Evolutionary conservation across 495 filamentous ascomycete genomes (phyloP).

Genomic region (Pyronema domesticum): DNA sequence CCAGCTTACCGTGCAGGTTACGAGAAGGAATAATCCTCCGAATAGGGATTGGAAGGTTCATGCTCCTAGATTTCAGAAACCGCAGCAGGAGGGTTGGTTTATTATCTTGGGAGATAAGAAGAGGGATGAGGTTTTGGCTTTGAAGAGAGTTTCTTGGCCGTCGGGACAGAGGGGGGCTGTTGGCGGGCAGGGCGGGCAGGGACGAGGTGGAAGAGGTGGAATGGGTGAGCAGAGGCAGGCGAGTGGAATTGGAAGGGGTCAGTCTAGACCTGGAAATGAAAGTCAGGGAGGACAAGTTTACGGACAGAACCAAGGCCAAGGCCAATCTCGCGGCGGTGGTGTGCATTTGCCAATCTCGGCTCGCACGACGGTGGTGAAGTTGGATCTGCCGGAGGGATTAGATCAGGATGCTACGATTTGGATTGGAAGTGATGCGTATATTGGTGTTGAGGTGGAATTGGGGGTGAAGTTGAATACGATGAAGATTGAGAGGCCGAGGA

Average conservation of each 20-base stretch:
- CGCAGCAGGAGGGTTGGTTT: constrained; percentile 90
- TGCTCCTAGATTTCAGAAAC: constrained; percentile 79
- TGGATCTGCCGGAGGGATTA: constrained; percentile 15
- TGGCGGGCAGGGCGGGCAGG: constrained; percentile 1
- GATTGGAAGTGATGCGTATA: constrained; percentile 19
- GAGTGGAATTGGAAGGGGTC: no score
- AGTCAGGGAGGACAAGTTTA: no score
- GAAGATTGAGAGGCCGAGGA: background rate
- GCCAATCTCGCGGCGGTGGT: constrained; percentile 1
- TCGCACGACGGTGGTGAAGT: constrained; percentile 11
- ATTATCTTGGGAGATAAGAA: constrained; percentile 48
- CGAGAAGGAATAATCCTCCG: constrained; percentile 17
- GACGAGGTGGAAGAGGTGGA: constrained; percentile 13
- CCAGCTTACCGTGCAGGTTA: constrained; percentile 22
- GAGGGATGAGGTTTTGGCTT: constrained; percentile 57
- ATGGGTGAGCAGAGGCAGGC: background rate
- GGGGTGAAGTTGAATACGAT: constrained; percentile 15
- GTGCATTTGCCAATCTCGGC: background rate
- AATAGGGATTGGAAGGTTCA: constrained; percentile 33
- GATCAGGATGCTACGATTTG: constrained; percentile 12
- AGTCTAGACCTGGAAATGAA: no score
- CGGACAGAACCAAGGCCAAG: no score
- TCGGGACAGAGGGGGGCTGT: constrained; percentile 4
- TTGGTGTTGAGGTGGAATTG: constrained; percentile 13
- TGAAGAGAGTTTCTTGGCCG: constrained; percentile 72